A percentile compares a stretch with the other conserved stretches of the same genome.
Evolutionary conservation across 2,329 filamentous ascomycete species (phyloP).

Genomic region (Aspergillus hortae): DNA sequence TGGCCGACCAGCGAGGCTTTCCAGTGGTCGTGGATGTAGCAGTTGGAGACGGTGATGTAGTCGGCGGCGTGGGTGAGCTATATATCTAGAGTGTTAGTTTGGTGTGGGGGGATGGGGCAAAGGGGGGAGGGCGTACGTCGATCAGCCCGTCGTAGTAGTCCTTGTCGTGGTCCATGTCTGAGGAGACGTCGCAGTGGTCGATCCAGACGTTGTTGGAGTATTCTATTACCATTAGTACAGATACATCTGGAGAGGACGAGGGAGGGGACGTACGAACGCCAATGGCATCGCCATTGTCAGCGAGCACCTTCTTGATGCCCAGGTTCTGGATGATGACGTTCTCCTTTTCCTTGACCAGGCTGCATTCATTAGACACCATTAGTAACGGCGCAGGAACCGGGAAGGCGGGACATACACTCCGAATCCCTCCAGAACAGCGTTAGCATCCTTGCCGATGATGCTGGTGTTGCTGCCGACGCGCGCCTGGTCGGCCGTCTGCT

Average conservation of each 20-base stretch:
- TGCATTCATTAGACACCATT: constrained; percentile 25
- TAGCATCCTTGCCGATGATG: constrained; percentile 49
- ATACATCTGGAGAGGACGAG: neutral
- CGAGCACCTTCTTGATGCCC: constrained; percentile 55
- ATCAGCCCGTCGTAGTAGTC: constrained; percentile 68
- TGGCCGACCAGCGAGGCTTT: constrained; percentile 60
- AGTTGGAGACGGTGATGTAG: constrained; percentile 53
- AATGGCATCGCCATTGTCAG: constrained; percentile 57
- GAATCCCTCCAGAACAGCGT: constrained; percentile 54
- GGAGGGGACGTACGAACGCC: constrained; percentile 46
- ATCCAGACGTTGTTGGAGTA: constrained; percentile 57
- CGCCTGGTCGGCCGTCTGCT: constrained; percentile 41
- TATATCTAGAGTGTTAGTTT: neutral
- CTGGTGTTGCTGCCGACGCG: constrained; percentile 50
- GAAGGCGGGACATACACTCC: constrained; percentile 4
- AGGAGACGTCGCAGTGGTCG: constrained; percentile 64
- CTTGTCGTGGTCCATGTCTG: constrained; percentile 58
- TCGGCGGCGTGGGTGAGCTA: constrained; percentile 59
- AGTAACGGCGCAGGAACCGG: no score
- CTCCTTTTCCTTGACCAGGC: constrained; percentile 51
- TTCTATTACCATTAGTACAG: constrained; percentile 12
- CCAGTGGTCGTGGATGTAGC: constrained; percentile 57
- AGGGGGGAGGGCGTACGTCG: constrained; percentile 39
- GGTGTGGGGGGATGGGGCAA: neutral
- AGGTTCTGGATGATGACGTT: constrained; percentile 65